Conservation (phyloP, 352 stramenopile genomes). For the Globisporangium barbulae region DNA sequence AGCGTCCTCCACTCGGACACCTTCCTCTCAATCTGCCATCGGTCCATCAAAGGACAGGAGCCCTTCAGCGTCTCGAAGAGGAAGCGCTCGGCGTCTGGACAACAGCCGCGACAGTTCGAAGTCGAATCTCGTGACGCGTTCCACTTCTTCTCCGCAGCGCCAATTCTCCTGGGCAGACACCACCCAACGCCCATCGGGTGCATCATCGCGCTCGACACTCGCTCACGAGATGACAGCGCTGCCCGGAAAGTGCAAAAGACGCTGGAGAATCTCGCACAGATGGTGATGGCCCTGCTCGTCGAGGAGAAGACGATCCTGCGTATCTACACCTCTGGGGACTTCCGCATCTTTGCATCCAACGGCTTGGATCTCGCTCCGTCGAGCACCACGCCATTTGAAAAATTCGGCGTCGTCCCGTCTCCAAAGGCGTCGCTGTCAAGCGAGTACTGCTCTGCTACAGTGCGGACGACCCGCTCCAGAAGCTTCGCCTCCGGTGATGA, state of each 20-base stretch:
- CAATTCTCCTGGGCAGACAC: slow-evolving; percentile 23
- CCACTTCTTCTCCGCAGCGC: slow-evolving; percentile 61
- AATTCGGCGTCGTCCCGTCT: slow-evolving; percentile 32
- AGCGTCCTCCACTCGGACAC: slow-evolving; percentile 51
- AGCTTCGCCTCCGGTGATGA: slow-evolving; percentile 11
- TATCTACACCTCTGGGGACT: slow-evolving; percentile 61
- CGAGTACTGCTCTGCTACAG: background rate
- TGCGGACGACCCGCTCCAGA: slow-evolving; percentile 4
- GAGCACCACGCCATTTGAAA: slow-evolving; percentile 24
- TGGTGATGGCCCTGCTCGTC: slow-evolving; percentile 58
- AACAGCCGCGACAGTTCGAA: slow-evolving; percentile 1
- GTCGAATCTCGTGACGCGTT: slow-evolving; percentile 24
- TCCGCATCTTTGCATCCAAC: slow-evolving; percentile 50
- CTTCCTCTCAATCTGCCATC: slow-evolving; percentile 57
- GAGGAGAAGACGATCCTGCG: slow-evolving; percentile 58
- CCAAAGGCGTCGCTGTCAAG: slow-evolving; percentile 1
- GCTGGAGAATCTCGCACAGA: slow-evolving; percentile 53
- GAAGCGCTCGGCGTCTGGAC: slow-evolving; percentile 14
- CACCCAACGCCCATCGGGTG: slow-evolving; percentile 40
- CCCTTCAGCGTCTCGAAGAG: slow-evolving; percentile 46
- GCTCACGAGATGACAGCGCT: slow-evolving; percentile 26
- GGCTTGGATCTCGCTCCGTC: slow-evolving; percentile 25
- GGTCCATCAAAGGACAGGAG: slow-evolving; percentile 35
- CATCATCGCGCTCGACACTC: slow-evolving; percentile 59
- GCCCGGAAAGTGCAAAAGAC: slow-evolving; percentile 52